These are phyloP conservation scores for Candida suzukii DNA, from an alignment of 805 yeast genomes.

Conservation along the genomic window DNA sequence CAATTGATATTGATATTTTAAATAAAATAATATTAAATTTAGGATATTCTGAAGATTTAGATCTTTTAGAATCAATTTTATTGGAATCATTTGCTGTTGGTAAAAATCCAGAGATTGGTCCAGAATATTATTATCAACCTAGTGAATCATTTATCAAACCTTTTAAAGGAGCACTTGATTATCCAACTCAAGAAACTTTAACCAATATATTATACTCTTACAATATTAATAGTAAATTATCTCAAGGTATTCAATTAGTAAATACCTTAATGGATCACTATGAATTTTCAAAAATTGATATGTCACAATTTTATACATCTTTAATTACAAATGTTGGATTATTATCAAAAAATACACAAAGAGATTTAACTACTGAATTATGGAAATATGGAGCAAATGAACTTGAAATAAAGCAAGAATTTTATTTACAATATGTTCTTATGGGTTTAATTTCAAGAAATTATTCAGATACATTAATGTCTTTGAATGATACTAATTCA, in stretches of 20 bases:
- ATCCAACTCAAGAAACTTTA: conserved; percentile 20
- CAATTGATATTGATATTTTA: background rate
- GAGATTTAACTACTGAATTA: conserved; percentile 12
- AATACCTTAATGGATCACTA: conserved; percentile 17
- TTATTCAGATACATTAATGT: background rate
- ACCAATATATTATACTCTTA: conserved; percentile 22
- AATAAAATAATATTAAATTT: background rate
- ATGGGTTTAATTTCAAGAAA: conserved; percentile 11
- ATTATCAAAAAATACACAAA: conserved; percentile 12
- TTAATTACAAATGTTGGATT: conserved; percentile 18
- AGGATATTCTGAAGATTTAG: background rate
- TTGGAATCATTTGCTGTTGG: background rate
- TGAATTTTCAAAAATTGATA: conserved; percentile 6
- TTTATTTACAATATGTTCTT: conserved; percentile 12
- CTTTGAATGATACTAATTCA: background rate
- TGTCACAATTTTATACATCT: conserved; percentile 19
- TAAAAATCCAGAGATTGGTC: background rate
- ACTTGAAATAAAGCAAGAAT: conserved; percentile 4
- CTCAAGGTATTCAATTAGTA: conserved; percentile 20
- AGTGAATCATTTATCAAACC: background rate
- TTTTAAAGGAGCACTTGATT: conserved; percentile 1
- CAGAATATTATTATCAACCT: background rate
- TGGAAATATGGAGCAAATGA: conserved; percentile 9
- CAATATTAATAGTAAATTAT: conserved; percentile 20
- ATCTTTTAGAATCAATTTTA: background rate